Percentiles rank a stretch among this genome's conserved stretches.
phyloP scores from a whole-genome alignment of 1,284 basidiomycete genomes.

The Retiboletus flavoniger region DNA sequence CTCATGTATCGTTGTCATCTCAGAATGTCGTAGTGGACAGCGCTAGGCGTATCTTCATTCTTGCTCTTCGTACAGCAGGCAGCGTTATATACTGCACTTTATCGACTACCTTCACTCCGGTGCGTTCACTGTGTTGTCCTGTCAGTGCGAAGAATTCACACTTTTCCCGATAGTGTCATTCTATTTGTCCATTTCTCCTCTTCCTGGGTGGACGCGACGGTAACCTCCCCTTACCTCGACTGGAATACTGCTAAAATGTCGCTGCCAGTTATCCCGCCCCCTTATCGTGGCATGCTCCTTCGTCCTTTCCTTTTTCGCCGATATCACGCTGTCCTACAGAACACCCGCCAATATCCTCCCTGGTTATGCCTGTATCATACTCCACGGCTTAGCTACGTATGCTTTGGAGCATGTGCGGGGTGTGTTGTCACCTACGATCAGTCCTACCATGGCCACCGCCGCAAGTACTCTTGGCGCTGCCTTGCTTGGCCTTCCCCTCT shows the following conservation, averaged over 20 bases:
- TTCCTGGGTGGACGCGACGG: constrained; percentile 57
- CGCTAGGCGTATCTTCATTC: constrained; percentile 62
- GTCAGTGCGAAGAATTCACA: not conserved
- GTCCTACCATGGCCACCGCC: constrained; percentile 50
- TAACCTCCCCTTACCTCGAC: constrained; percentile 49
- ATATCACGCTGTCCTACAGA: constrained; percentile 49
- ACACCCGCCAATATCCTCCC: constrained; percentile 49
- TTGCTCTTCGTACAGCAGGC: constrained; percentile 65
- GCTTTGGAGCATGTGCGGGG: constrained; percentile 61
- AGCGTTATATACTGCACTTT: constrained; percentile 61
- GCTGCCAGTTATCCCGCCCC: constrained; percentile 44
- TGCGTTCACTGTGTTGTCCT: constrained; percentile 31
- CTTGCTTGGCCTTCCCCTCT: constrained; percentile 60
- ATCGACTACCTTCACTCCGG: constrained; percentile 63
- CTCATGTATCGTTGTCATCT: constrained; percentile 3
- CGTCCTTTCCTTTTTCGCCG: constrained; percentile 50
- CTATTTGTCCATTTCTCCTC: constrained; percentile 66
- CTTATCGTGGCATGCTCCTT: constrained; percentile 47
- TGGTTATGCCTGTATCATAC: constrained; percentile 61
- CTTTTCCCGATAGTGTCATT: constrained; percentile 48
- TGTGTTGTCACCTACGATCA: constrained; percentile 56
- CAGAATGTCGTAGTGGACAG: constrained; percentile 57
- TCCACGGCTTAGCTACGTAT: constrained; percentile 58
- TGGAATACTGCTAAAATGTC: not conserved
- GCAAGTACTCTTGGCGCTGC: constrained; percentile 61